Evolutionary conservation across 2,329 filamentous ascomycete species (phyloP).

Genomic region (Rhinocladiella similis): DNA sequence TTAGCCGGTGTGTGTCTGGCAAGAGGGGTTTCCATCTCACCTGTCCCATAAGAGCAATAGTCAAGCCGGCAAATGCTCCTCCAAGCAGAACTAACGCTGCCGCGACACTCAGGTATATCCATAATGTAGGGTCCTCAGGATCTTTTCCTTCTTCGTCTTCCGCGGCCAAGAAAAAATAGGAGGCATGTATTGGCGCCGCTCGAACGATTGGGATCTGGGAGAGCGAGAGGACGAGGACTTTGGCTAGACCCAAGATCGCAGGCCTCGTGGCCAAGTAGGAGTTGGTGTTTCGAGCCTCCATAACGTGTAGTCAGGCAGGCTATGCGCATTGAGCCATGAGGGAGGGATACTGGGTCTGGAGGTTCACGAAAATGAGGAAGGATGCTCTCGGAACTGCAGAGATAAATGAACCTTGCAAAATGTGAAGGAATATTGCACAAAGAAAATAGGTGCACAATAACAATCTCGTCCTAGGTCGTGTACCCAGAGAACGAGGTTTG

Average conservation of each 20-base stretch:
- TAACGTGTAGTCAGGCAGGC: conserved; percentile 4
- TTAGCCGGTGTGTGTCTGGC: conserved; percentile 1
- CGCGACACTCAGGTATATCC: conserved; percentile 78
- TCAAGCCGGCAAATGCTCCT: conserved; percentile 91
- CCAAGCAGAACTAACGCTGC: conserved; percentile 80
- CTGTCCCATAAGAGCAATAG: conserved; percentile 65
- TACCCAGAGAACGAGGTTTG: too few relatives aligned
- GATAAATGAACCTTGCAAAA: too few relatives aligned
- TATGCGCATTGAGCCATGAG: conserved; percentile 11
- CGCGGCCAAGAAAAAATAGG: conserved; percentile 24
- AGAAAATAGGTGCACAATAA: too few relatives aligned
- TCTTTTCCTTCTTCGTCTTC: conserved; percentile 49
- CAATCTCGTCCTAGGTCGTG: too few relatives aligned
- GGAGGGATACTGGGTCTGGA: not conserved
- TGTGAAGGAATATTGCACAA: too few relatives aligned
- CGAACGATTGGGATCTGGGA: conserved; percentile 40
- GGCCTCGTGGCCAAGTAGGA: conserved; percentile 40
- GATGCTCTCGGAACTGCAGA: too few relatives aligned
- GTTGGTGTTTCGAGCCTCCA: conserved; percentile 13
- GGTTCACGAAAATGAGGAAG: too few relatives aligned
- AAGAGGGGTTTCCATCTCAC: conserved; percentile 29
- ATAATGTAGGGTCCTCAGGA: conserved; percentile 65
- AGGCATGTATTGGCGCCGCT: conserved; percentile 36
- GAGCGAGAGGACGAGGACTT: conserved; percentile 40
- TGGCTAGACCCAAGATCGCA: conserved; percentile 42